Evolutionary conservation across 768 basidiomycete genomes (phyloP).

Genomic region (Leccinum incarnatum): DNA sequence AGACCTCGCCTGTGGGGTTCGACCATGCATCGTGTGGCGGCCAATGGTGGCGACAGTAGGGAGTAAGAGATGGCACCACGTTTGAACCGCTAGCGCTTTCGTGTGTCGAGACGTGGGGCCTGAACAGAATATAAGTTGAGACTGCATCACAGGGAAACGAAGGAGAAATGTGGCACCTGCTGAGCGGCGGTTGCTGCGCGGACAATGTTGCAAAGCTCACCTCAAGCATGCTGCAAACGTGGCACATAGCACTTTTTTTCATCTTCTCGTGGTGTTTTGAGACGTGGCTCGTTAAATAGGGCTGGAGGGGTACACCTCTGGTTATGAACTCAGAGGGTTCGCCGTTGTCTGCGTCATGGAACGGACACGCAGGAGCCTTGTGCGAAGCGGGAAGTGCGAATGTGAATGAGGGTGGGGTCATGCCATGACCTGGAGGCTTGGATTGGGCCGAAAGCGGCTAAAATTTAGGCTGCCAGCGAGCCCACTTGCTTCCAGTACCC

Average conservation of each 20-base stretch:
- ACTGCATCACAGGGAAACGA: conserved; percentile 26
- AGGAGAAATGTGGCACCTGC: too few species aligned
- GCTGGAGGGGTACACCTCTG: conserved; percentile 41
- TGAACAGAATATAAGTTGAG: conserved; percentile 37
- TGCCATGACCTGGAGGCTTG: too few species aligned
- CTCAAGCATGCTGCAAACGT: conserved; percentile 28
- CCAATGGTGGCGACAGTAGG: conserved; percentile 58
- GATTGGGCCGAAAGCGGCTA: too few species aligned
- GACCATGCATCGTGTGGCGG: conserved; percentile 35
- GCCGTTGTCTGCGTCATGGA: conserved; percentile 49
- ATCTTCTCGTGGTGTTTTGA: conserved; percentile 24
- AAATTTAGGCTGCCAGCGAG: too few species aligned
- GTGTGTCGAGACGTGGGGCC: conserved; percentile 35
- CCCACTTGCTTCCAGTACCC: too few species aligned
- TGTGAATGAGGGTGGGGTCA: too few species aligned
- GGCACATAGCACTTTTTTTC: conserved; percentile 23
- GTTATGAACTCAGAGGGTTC: conserved; percentile 58
- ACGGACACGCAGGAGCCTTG: neutral
- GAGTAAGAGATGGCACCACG: conserved; percentile 82
- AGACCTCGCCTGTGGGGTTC: conserved; percentile 32
- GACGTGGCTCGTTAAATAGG: conserved; percentile 11
- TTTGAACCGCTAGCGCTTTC: conserved; percentile 73
- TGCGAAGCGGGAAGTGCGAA: too few species aligned
- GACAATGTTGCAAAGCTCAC: conserved; percentile 32
- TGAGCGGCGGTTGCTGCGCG: neutral